Percentiles rank a stretch among this genome's conserved stretches.
Evolutionary conservation across 2,329 filamentous ascomycete species (phyloP).

Genomic region (Penicillium sp.): DNA sequence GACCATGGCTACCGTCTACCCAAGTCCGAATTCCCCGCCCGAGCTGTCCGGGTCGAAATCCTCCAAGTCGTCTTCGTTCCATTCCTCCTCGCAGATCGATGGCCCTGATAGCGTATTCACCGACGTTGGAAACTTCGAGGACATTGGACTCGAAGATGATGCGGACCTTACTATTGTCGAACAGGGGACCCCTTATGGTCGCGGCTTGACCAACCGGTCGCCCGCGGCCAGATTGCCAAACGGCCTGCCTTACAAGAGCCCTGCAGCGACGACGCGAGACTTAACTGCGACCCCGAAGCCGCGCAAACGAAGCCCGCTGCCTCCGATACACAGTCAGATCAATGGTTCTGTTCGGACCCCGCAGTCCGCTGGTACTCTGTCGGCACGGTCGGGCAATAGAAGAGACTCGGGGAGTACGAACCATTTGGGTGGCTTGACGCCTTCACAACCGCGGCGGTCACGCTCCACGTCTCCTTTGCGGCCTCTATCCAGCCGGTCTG

Average conservation of each 20-base stretch:
- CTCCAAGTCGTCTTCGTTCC: conserved; percentile 86
- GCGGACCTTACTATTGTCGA: conserved; percentile 41
- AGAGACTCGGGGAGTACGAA: conserved; percentile 22
- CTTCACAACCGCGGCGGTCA: conserved; percentile 32
- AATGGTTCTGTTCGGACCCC: conserved; percentile 29
- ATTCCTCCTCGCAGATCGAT: conserved; percentile 72
- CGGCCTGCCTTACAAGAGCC: conserved; percentile 31
- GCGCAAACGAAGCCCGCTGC: conserved; percentile 25
- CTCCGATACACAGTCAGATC: conserved; percentile 26
- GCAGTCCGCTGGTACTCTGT: conserved; percentile 30
- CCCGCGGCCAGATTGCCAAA: conserved; percentile 28
- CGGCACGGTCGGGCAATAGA: conserved; percentile 25
- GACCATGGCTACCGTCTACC: conserved; percentile 48
- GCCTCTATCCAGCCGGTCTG: conserved; percentile 25
- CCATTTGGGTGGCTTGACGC: conserved; percentile 30
- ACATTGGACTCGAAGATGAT: conserved; percentile 83
- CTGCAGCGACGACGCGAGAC: conserved; percentile 35
- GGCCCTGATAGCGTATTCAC: conserved; percentile 66
- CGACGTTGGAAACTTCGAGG: conserved; percentile 85
- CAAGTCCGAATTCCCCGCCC: conserved; percentile 67
- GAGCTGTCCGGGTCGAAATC: conserved; percentile 84
- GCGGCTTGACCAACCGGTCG: conserved; percentile 29
- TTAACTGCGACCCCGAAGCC: conserved; percentile 34
- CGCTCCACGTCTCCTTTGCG: conserved; percentile 35
- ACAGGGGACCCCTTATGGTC: conserved; percentile 31